Percentiles rank a stretch among this genome's conserved stretches.
These are phyloP conservation scores for Closterium sp. DNA, from an alignment of 139 green algal genomes.

Conservation along the genomic window DNA sequence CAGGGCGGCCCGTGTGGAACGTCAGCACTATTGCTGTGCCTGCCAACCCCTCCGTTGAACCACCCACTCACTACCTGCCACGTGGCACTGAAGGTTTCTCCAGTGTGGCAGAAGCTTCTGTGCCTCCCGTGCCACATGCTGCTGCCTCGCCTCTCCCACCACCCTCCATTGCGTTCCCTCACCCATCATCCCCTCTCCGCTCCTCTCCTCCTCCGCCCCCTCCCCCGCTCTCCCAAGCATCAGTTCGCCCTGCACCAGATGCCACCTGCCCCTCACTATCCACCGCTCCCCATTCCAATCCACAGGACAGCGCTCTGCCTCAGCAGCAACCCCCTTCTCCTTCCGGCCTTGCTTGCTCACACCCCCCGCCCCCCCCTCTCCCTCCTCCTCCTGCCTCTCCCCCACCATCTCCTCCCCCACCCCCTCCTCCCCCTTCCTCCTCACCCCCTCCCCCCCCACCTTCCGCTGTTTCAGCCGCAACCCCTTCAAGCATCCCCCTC, in stretches of 20 bases:
- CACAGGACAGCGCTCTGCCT: background rate
- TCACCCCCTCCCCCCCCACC: background rate
- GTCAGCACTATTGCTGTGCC: background rate
- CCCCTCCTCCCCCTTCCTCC: background rate
- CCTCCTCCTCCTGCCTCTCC: background rate
- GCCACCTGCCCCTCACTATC: background rate
- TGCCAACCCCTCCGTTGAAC: background rate
- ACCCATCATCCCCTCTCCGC: background rate
- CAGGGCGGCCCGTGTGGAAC: background rate
- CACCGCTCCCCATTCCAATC: background rate
- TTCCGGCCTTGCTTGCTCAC: background rate
- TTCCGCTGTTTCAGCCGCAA: background rate
- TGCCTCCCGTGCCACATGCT: background rate
- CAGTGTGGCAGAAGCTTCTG: background rate
- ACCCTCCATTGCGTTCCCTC: background rate
- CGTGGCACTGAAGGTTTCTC: background rate
- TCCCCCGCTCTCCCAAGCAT: background rate
- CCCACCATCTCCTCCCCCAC: background rate
- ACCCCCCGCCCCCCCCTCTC: background rate
- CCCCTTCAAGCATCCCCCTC: background rate
- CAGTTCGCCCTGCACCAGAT: background rate
- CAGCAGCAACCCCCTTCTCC: background rate
- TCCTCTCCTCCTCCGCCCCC: background rate
- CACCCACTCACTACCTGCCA: background rate
- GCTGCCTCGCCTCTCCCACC: background rate